phyloP scores from a whole-genome alignment of 2,329 filamentous ascomycete genomes.

The Cladosporium phlei region DNA sequence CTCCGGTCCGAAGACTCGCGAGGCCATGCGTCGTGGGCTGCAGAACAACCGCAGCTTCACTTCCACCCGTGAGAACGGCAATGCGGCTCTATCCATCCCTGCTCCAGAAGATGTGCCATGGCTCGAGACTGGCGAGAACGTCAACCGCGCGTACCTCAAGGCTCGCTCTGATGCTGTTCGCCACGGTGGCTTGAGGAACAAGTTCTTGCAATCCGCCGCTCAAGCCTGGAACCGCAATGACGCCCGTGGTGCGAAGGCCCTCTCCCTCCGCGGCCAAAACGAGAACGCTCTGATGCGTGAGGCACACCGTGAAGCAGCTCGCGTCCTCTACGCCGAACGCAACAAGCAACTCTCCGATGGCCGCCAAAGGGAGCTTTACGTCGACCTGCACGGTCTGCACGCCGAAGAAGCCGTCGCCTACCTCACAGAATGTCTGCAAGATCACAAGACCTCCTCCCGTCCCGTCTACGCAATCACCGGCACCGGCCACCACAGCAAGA shows the following conservation, averaged over 20 bases:
- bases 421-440: conserved; percentile 77
- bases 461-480: conserved; percentile 95
- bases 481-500: conserved; percentile 95
- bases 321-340: conserved; percentile 86
- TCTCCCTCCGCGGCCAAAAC: conserved; percentile 88
- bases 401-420: conserved; percentile 96
- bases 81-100: conserved; percentile 75
- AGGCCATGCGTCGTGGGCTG: conserved; percentile 48
- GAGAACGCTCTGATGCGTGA: conserved; percentile 98
- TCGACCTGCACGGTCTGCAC: conserved; percentile 97
- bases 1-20: conserved; percentile 37
- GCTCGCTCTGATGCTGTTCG: conserved; percentile 94
- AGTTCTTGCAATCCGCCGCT: conserved; percentile 92
- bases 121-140: conserved; percentile 86
- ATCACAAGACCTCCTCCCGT: conserved; percentile 66
- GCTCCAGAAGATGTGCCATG: conserved; percentile 90
- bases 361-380: conserved; percentile 70
- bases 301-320: conserved; percentile 88
- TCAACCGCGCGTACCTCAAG: conserved; percentile 92
- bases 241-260: conserved; percentile 87
- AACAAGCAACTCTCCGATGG: conserved; percentile 61
- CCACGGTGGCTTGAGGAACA: conserved; percentile 92
- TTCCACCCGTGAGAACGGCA: conserved; percentile 66
- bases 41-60: conserved; percentile 63
- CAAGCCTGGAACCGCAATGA: conserved; percentile 99